Conservation (phyloP, 2,329 filamentous ascomycete genomes). For the Fusarium redolens region DNA sequence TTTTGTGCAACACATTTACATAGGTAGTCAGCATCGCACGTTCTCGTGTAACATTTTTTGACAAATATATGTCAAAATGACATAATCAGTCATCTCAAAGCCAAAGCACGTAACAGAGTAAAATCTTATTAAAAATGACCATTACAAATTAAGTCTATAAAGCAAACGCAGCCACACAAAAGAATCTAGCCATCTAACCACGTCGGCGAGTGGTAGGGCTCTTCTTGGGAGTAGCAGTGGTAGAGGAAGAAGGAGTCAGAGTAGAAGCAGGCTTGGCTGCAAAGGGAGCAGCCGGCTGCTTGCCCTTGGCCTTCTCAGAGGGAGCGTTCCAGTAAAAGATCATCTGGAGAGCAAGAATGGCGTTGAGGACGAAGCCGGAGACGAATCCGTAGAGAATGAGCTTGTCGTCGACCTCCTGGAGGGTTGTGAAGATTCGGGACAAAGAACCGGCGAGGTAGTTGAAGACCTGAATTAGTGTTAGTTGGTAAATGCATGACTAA, state of each 20-base stretch:
- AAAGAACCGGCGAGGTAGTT: slow-evolving; percentile 96
- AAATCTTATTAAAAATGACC: slow-evolving; percentile 15
- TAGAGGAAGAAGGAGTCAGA: slow-evolving; percentile 37
- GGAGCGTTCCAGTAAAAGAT: slow-evolving; percentile 93
- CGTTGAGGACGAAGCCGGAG: slow-evolving; percentile 90
- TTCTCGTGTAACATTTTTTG: not conserved
- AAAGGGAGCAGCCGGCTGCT: slow-evolving; percentile 52
- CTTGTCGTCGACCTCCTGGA: slow-evolving; percentile 97
- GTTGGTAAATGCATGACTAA: not conserved
- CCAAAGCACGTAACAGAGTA: not conserved
- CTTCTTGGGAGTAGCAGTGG: slow-evolving; percentile 52
- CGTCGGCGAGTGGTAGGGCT: slow-evolving; percentile 58
- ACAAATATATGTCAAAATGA: not conserved
- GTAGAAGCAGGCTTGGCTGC: slow-evolving; percentile 43
- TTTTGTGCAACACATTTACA: not conserved
- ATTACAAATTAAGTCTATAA: slow-evolving; percentile 31
- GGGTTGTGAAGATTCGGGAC: slow-evolving; percentile 94
- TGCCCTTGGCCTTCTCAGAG: slow-evolving; percentile 58
- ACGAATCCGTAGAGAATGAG: slow-evolving; percentile 96
- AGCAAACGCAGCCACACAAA: slow-evolving; percentile 22
- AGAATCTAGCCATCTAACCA: slow-evolving; percentile 48
- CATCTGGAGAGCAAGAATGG: slow-evolving; percentile 89
- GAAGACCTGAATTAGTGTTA: slow-evolving; percentile 76
- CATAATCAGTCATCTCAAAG: not conserved
- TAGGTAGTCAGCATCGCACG: not conserved